Conservation (phyloP, 139 green algal species). For the Mychonastes homosphaera region DNA sequence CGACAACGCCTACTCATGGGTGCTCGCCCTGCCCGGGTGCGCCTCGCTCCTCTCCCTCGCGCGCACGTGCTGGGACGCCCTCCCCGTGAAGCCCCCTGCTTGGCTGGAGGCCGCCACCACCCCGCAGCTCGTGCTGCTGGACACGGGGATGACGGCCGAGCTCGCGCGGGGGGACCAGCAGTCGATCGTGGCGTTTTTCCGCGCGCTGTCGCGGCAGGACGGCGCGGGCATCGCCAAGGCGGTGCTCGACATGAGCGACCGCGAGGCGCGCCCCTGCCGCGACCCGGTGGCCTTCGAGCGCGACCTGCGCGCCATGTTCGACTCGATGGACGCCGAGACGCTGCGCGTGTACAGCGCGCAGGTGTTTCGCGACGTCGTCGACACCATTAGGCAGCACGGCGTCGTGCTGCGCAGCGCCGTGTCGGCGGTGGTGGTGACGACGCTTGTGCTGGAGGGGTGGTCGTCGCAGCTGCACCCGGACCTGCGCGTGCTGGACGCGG, state of each 20-base stretch:
- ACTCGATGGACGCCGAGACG: slow-evolving; percentile 49
- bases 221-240: slow-evolving; percentile 33
- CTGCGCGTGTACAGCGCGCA: slow-evolving; percentile 55
- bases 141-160: slow-evolving; percentile 67
- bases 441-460: slow-evolving; percentile 84
- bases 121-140: slow-evolving; percentile 53
- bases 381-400: slow-evolving; percentile 58
- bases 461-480: slow-evolving; percentile 76
- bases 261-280: slow-evolving; percentile 52
- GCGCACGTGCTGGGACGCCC: too few relatives aligned
- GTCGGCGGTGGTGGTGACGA: slow-evolving; percentile 64
- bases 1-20: not conserved
- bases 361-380: slow-evolving; percentile 71
- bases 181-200: slow-evolving; percentile 57
- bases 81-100: too few relatives aligned
- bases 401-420: slow-evolving; percentile 38
- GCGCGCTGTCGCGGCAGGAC: slow-evolving; percentile 45
- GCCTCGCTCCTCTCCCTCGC: too few relatives aligned
- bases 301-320: slow-evolving; percentile 49
- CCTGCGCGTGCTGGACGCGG: slow-evolving; percentile 70
- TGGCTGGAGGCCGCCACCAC: slow-evolving; percentile 2
- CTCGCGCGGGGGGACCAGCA: slow-evolving; percentile 42
- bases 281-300: slow-evolving; percentile 43
- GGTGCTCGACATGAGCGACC: slow-evolving; percentile 48
- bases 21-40: not conserved